Evolutionary conservation across 2,329 filamentous ascomycete species (phyloP).

Genomic region (Fusarium xylarioides): DNA sequence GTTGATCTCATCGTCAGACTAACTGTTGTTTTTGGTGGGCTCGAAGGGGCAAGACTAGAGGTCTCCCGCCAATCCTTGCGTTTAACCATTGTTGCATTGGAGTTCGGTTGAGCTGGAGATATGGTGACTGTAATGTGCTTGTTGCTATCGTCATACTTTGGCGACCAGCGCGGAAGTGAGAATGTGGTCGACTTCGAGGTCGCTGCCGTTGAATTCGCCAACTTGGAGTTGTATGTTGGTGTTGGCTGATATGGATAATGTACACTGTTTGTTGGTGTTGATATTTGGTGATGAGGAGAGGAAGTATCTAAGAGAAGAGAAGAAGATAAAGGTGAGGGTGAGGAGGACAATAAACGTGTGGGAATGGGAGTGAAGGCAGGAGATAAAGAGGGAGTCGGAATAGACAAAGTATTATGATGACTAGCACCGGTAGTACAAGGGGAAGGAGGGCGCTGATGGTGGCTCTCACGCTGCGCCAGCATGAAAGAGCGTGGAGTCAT

Average conservation of each 20-base stretch:
- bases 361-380: slow-evolving; percentile 24
- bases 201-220: slow-evolving; percentile 21
- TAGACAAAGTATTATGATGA: slow-evolving; percentile 37
- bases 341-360: slow-evolving; percentile 19
- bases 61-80: slow-evolving; percentile 47
- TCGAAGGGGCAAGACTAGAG: slow-evolving; percentile 41
- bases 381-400: slow-evolving; percentile 36
- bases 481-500: slow-evolving; percentile 44
- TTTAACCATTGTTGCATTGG: slow-evolving; percentile 49
- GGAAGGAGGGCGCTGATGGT: slow-evolving; percentile 30
- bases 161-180: slow-evolving; percentile 37
- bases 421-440: slow-evolving; percentile 30
- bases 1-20: slow-evolving; percentile 42
- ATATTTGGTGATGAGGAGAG: slow-evolving; percentile 3
- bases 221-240: slow-evolving; percentile 9
- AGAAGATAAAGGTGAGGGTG: slow-evolving; percentile 15
- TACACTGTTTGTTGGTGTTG: slow-evolving; percentile 7
- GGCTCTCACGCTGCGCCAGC: slow-evolving; percentile 38
- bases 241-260: slow-evolving; percentile 11
- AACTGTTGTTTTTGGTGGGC: slow-evolving; percentile 42
- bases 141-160: slow-evolving; percentile 46
- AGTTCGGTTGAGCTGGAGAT: slow-evolving; percentile 33
- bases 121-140: slow-evolving; percentile 38
- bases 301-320: slow-evolving; percentile 26
- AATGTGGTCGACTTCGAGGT: slow-evolving; percentile 32